Base-by-base conservation (phyloP, 495 filamentous ascomycete genomes). In the Aspergillus hancockii region DNA sequence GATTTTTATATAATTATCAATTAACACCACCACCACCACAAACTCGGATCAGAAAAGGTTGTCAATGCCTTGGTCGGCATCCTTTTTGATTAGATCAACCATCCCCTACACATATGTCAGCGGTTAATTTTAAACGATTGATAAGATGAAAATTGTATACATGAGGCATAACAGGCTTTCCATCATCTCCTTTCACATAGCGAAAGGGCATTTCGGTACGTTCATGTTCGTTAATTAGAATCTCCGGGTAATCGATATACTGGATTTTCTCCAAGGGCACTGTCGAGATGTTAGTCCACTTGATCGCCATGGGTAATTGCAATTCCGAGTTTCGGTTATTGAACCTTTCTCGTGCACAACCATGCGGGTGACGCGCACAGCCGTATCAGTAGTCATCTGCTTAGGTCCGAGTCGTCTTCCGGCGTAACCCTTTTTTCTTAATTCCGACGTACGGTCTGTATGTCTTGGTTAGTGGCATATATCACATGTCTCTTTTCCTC, bases 301-400 rank as follows among this genome's bases (percentile, higher is more conserved):
- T 53, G 30, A 54, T 30, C 46, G 1, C 21, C 16, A 41, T 36
- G 14, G 38, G 14, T 41, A 41, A n/a, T 16, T n/a, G 14, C 10
- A 14, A 41, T n/a, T 14, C 2, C 38, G 38, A 41, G 14, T 41
- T 36, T 36, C 38, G 16, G 13, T 41, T 41, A 41, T 41, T 41
- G 38, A 41, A 96, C 93, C 81, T 77, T 90, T 88, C 49, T 90
- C 85, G 61, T 96, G 88, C 10, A 93, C 83, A 16, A 98, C 88
- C 69, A 95, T 84, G 57, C 95, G 85, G 38, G 94, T 97, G 10
- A 97, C 94, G 58, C 94, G 81, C 34, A 96, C 94, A 0, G 94
- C 94, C 18, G 94, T 98, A 73, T 98, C 94, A 0, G 94, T 98
- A 9, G 94, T 98, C 94, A 98, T 98, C 74, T 98, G 94, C 64